phyloP scores from a whole-genome alignment of 371 early-diverging fungal genomes.

The Umbelopsis sp. region DNA sequence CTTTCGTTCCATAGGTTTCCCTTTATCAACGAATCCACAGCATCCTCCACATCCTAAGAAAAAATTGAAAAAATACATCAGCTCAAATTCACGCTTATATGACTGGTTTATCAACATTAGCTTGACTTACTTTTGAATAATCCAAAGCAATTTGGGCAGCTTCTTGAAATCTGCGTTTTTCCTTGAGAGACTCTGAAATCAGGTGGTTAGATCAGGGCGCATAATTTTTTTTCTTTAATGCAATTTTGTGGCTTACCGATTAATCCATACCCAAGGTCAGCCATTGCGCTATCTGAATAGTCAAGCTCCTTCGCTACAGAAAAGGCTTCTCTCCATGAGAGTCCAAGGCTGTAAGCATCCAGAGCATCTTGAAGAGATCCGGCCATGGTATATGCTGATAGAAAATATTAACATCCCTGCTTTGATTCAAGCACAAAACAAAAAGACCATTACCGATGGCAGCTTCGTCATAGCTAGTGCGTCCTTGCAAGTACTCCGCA shows the following conservation, averaged over 20 bases:
- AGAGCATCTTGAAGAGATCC: slow-evolving; percentile 64
- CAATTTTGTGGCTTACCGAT: slow-evolving; percentile 26
- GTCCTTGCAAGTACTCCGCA: slow-evolving; percentile 65
- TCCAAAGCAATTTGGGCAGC: slow-evolving; percentile 69
- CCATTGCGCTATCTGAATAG: slow-evolving; percentile 50
- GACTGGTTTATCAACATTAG: background rate
- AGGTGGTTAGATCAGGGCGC: background rate
- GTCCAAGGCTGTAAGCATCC: slow-evolving; percentile 67
- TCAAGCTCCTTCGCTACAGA: slow-evolving; percentile 67
- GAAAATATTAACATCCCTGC: background rate
- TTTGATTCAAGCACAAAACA: background rate
- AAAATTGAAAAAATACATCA: background rate
- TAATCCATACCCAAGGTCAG: slow-evolving; percentile 53
- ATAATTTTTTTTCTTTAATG: too few species aligned
- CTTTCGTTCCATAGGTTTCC: slow-evolving; percentile 78
- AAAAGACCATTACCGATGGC: slow-evolving; percentile 50
- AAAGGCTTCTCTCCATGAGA: slow-evolving; percentile 73
- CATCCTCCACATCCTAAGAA: slow-evolving; percentile 64
- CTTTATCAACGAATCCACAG: slow-evolving; percentile 64
- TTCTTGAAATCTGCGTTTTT: slow-evolving; percentile 60
- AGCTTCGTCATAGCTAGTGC: slow-evolving; percentile 70
- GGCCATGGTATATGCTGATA: slow-evolving; percentile 67
- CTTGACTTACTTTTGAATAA: slow-evolving; percentile 49
- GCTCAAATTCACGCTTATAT: background rate
- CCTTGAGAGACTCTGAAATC: slow-evolving; percentile 50